Evolutionary conservation across 106 monocot species (phyloP).

Genomic region (Amphibolis antarctica): DNA sequence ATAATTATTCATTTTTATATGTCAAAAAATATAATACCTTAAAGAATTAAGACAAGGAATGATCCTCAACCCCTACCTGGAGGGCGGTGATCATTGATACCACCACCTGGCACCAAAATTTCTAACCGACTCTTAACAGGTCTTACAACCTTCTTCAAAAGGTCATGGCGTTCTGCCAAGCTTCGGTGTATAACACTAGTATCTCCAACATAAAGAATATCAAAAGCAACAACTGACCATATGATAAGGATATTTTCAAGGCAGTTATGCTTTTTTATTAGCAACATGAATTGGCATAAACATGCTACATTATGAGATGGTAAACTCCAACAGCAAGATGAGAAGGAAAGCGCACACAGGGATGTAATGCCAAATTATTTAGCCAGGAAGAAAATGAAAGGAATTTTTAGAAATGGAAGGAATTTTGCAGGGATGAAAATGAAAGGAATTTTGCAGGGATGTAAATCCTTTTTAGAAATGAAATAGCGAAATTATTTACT

Average conservation of each 20-base stretch:
- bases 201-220: conserved; percentile 90
- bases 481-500: too few species aligned
- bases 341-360: too few species aligned
- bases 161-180: conserved; percentile 70
- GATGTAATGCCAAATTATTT: too few species aligned
- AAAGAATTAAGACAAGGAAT: not conserved
- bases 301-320: too few species aligned
- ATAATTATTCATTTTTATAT: not conserved
- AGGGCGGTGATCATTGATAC: conserved; percentile 38
- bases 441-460: too few species aligned
- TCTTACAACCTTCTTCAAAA: conserved; percentile 63
- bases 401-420: too few species aligned
- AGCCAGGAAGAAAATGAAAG: too few species aligned
- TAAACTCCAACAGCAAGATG: too few species aligned
- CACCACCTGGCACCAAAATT: conserved; percentile 63
- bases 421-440: too few species aligned
- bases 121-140: conserved; percentile 76
- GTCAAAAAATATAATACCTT: not conserved
- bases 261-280: too few species aligned
- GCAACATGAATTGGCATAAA: too few species aligned
- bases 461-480: too few species aligned
- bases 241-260: not conserved
- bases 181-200: conserved; percentile 97
- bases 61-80: conserved; percentile 30
- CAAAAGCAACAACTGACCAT: conserved; percentile 74